phyloP scores from a whole-genome alignment of 345 rosid species.

The Eucalyptus marginata region DNA sequence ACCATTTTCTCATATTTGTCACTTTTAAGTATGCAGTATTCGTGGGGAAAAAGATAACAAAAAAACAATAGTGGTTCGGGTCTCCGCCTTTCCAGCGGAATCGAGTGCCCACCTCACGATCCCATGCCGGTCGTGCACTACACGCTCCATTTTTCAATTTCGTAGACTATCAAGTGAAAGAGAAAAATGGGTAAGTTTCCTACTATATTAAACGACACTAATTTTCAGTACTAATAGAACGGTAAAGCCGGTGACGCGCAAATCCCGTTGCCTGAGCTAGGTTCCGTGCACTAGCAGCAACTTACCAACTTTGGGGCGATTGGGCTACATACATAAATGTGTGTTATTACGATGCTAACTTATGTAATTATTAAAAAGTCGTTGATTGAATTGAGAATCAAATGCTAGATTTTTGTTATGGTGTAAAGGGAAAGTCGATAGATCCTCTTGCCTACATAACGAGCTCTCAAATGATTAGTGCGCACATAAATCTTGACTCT shows the following conservation, averaged over 20 bases:
- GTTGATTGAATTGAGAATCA: accelerated
- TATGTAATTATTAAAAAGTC: accelerated
- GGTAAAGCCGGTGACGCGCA: background rate
- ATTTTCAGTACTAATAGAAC: too few species aligned
- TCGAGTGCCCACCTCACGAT: background rate
- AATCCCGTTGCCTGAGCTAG: background rate
- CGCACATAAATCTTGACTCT: accelerated
- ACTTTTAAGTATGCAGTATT: background rate
- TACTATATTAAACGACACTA: background rate
- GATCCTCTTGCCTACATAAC: accelerated
- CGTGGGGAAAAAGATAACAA: background rate
- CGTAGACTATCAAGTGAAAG: background rate
- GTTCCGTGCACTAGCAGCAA: background rate
- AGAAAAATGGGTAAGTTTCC: background rate
- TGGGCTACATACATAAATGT: accelerated
- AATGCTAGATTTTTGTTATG: accelerated
- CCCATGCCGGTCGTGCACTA: background rate
- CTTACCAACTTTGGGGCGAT: accelerated
- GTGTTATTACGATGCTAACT: accelerated
- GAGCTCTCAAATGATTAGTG: too few species aligned
- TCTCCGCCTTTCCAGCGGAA: background rate
- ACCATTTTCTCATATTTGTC: background rate
- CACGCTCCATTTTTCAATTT: background rate
- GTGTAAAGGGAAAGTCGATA: accelerated
- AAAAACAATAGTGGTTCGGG: background rate